Base-by-base conservation (phyloP, 352 stramenopile genomes). In the Globisporangium echinulatum region DNA sequence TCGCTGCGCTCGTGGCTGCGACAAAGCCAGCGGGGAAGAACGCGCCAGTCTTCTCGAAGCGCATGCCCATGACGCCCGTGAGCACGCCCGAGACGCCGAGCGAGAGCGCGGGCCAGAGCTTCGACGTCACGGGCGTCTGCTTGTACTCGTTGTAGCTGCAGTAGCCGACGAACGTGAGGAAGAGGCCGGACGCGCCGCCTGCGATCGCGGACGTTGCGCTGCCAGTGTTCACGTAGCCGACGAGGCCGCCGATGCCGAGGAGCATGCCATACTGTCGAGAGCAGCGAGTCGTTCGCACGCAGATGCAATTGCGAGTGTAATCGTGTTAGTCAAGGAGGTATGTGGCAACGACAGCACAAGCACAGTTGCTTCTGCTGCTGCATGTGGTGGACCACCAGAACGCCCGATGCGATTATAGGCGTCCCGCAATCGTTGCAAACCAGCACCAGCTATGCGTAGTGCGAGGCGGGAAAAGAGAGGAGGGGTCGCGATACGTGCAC, bases 81-180 rank as follows among this genome's bases (percentile, higher is more conserved):
- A 94, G 71, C 52, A 80, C 67, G 8, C 68, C 74, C 13, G 85
- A 92, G 25, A 94, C 78, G 40, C 56, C 74, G 70, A 64, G 67
- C 14, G 78, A 90, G 15, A 91, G 56, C 4, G 65, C 80, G 7
- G 85, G 79, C 85, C 85, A 94, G 49, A 90, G 64, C 71, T 92
- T 94, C 56, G 81, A 92, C 49, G 77, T 84, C 55, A 90, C 75
- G 0, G 82, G 77, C 61, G 74, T 85, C 69, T 92, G 82, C 64
- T 71, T 80, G 71, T 90, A 93, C 61, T 93, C 84, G 66, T 88
- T 86, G 62, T 90, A 89, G 67, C 82, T 92, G 67, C 75, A 85
- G 68, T 90, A 92, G 66, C 85, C 82, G 54, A 94, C 72, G 51
- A 92, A 79, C 67, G 71, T 87, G 56, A 94, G 67, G 62, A 92